Evolutionary conservation across 2,329 filamentous ascomycete species (phyloP).

Genomic region (Neurospora crassa): DNA sequence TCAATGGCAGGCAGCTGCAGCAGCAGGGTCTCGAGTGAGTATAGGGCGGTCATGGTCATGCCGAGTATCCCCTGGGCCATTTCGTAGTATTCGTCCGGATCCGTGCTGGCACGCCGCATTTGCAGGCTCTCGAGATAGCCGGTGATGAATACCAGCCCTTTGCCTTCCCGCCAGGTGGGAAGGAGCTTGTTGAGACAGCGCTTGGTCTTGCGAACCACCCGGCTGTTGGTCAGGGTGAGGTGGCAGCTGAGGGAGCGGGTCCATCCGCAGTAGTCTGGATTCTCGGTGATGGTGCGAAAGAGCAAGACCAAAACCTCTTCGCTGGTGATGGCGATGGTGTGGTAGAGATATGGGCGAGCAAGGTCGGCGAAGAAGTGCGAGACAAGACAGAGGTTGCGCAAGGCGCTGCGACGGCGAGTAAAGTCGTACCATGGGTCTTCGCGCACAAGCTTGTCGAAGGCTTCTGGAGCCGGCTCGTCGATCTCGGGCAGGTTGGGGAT

Average conservation of each 20-base stretch:
- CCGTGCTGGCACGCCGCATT: not conserved
- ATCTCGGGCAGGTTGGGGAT: constrained; percentile 17
- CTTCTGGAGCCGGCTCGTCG: constrained; percentile 18
- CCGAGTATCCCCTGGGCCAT: constrained; percentile 15
- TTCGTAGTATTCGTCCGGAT: constrained; percentile 10
- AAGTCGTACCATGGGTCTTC: constrained; percentile 20
- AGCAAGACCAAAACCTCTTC: constrained; percentile 16
- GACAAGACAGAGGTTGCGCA: constrained; percentile 15
- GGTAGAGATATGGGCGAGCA: constrained; percentile 18
- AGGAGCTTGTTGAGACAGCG: constrained; percentile 9
- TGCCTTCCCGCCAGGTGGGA: constrained; percentile 4
- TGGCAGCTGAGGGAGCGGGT: constrained; percentile 18
- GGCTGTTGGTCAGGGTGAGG: constrained; percentile 14
- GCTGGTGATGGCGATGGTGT: constrained; percentile 13
- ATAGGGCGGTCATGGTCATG: constrained; percentile 12
- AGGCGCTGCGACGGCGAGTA: constrained; percentile 16
- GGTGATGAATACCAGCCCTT: not conserved
- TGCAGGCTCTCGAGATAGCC: not conserved
- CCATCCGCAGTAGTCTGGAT: constrained; percentile 11
- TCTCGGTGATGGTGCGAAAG: constrained; percentile 17
- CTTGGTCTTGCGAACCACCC: constrained; percentile 14
- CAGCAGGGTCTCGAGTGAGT: constrained; percentile 16
- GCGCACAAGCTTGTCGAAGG: constrained; percentile 16
- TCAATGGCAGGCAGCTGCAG: constrained; percentile 13
- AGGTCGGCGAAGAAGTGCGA: constrained; percentile 11